A percentile compares a stretch with the other conserved stretches of the same genome.
These are phyloP conservation scores for Stephanodiscus triporus DNA, from an alignment of 108 stramenopile genomes.

Conservation along the genomic window DNA sequence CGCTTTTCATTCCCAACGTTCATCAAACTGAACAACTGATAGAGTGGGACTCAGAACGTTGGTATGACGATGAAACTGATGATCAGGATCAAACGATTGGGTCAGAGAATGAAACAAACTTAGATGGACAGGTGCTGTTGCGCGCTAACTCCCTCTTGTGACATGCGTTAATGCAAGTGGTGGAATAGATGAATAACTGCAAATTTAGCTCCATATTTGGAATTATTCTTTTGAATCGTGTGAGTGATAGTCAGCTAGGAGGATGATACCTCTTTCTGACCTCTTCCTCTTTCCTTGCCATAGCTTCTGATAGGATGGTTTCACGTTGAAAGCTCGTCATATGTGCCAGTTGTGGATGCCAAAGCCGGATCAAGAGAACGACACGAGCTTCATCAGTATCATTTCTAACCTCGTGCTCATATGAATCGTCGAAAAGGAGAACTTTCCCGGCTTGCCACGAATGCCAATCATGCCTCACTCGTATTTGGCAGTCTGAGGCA, in stretches of 20 bases:
- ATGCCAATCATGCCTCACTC: constrained; percentile 68
- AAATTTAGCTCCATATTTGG: background rate
- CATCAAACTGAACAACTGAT: constrained; percentile 43
- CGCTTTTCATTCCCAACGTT: constrained; percentile 44
- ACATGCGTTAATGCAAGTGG: background rate
- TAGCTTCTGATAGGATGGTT: constrained; percentile 20
- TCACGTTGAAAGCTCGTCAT: constrained; percentile 9
- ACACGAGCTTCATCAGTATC: constrained; percentile 60
- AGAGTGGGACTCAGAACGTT: constrained; percentile 43
- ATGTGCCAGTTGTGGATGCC: constrained; percentile 67
- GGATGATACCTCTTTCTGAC: constrained; percentile 24
- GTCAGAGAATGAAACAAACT: background rate
- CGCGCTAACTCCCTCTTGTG: constrained; percentile 2
- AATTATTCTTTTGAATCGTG: background rate
- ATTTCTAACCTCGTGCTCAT: constrained; percentile 83
- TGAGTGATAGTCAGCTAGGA: background rate
- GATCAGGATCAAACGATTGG: background rate
- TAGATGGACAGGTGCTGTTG: background rate
- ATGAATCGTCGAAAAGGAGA: constrained; percentile 85
- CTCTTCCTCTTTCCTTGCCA: constrained; percentile 30
- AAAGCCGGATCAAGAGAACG: constrained; percentile 72
- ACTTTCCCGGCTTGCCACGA: constrained; percentile 70
- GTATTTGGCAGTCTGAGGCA: constrained; percentile 52
- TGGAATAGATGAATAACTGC: background rate
- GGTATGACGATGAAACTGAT: constrained; percentile 20